Percentiles rank a stretch among this genome's conserved stretches.
These are phyloP conservation scores for Apiospora sp. DNA, from an alignment of 2,329 filamentous ascomycete species.

Conservation along the genomic window DNA sequence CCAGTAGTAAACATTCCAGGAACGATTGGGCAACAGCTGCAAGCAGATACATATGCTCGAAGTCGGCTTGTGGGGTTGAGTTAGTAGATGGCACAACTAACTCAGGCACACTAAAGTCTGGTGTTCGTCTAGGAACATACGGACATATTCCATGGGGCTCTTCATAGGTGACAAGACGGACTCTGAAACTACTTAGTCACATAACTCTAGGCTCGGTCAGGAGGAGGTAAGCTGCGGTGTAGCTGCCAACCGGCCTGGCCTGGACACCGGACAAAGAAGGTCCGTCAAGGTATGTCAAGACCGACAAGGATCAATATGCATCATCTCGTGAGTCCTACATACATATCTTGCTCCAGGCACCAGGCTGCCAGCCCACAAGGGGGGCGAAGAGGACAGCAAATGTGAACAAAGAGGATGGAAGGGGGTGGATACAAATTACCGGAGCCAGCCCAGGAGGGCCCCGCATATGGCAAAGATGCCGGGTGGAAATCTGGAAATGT, in stretches of 20 bases:
- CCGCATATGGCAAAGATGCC: constrained; percentile 1
- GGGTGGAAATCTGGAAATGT: background rate
- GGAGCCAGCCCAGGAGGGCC: constrained; percentile 6
- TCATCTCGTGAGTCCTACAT: background rate
- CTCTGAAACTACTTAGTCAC: background rate
- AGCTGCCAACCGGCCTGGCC: background rate
- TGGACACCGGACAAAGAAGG: background rate
- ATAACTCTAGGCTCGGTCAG: background rate
- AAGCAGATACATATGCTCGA: constrained; percentile 1
- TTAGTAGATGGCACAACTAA: background rate
- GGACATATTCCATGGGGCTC: constrained; percentile 7
- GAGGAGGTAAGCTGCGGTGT: background rate
- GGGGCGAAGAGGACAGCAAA: constrained; percentile 1
- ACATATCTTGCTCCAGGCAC: background rate
- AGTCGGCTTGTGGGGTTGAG: background rate
- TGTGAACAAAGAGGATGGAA: background rate
- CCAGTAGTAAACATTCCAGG: background rate
- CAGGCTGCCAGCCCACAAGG: background rate
- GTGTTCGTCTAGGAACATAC: background rate
- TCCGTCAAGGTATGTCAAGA: background rate
- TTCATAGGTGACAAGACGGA: background rate
- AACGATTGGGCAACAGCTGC: background rate
- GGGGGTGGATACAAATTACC: background rate
- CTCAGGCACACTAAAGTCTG: background rate
- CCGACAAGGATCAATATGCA: background rate